Percentiles rank a stretch among this genome's conserved stretches.
Conservation (phyloP, 495 filamentous ascomycete genomes). For the Diplogelasinospora grovesii region DNA sequence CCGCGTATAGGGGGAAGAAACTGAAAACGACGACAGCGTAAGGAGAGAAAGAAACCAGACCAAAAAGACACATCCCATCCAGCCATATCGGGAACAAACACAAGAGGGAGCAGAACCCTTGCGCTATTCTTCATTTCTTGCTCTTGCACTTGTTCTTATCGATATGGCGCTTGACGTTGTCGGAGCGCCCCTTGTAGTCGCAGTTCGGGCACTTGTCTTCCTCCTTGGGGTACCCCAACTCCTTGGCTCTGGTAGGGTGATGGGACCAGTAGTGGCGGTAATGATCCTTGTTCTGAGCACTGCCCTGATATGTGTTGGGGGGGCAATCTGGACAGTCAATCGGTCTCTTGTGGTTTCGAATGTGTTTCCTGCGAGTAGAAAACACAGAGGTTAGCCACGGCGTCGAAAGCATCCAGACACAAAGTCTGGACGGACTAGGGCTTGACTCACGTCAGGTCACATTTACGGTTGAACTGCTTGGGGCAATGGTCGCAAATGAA, state of each 20-base stretch:
- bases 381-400: background rate
- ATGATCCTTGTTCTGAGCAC: constrained; percentile 11
- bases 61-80: no score
- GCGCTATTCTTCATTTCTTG: no score
- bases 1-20: no score
- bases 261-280: constrained; percentile 16
- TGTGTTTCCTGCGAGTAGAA: constrained; percentile 12
- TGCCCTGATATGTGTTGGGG: background rate
- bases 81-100: no score
- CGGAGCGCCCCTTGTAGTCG: constrained; percentile 7
- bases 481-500: background rate
- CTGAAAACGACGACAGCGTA: no score
- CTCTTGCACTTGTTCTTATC: no score
- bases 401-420: no score
- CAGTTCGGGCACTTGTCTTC: constrained; percentile 7
- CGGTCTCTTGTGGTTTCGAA: constrained; percentile 11
- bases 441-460: background rate
- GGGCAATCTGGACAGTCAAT: constrained; percentile 1
- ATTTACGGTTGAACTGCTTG: constrained; percentile 1
- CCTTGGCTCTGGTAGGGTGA: constrained; percentile 1
- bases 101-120: no score
- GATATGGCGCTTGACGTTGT: constrained; percentile 16
- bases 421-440: no score
- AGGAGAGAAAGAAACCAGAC: no score
- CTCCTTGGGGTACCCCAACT: background rate